These are phyloP conservation scores for Fusarium dlaminii DNA, from an alignment of 2,329 filamentous ascomycete genomes.

Conservation along the genomic window DNA sequence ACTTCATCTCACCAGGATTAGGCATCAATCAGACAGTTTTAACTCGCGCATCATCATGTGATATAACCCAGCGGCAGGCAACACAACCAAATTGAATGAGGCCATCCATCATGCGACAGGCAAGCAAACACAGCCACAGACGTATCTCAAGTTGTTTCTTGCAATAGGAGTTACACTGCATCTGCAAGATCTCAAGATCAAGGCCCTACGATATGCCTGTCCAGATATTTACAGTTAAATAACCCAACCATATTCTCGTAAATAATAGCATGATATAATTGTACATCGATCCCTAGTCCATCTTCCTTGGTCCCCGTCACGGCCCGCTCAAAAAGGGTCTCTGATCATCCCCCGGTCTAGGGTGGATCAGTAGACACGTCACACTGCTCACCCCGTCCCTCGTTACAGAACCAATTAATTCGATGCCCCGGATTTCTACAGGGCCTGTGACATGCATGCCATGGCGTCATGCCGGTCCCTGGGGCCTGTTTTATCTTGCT, in stretches of 20 bases:
- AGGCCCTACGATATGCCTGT: neutral
- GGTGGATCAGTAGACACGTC: conserved; percentile 44
- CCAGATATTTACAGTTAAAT: rapidly evolving
- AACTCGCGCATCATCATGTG: conserved; percentile 26
- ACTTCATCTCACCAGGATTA: conserved; percentile 1
- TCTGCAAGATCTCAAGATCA: conserved; percentile 1
- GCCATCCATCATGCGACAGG: conserved; percentile 13
- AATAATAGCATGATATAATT: conserved; percentile 10
- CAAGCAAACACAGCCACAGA: conserved; percentile 1
- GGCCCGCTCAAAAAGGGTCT: conserved; percentile 9
- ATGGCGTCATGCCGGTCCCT: conserved; percentile 38
- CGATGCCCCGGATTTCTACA: conserved; percentile 21
- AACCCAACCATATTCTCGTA: neutral
- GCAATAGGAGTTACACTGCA: neutral
- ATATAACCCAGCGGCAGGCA: conserved; percentile 12
- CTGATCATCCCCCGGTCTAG: conserved; percentile 7
- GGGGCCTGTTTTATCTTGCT: conserved; percentile 1
- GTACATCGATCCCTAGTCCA: neutral
- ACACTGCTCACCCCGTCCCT: conserved; percentile 10
- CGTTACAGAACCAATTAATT: conserved; percentile 27
- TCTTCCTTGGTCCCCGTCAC: conserved; percentile 13
- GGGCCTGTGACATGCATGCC: conserved; percentile 19
- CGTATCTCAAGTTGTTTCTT: neutral
- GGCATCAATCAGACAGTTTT: conserved; percentile 13
- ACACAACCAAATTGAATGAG: neutral